Evolutionary conservation across 192 early-diverging fungal genomes (phyloP).

Genomic region (Allomyces macrogynus): DNA sequence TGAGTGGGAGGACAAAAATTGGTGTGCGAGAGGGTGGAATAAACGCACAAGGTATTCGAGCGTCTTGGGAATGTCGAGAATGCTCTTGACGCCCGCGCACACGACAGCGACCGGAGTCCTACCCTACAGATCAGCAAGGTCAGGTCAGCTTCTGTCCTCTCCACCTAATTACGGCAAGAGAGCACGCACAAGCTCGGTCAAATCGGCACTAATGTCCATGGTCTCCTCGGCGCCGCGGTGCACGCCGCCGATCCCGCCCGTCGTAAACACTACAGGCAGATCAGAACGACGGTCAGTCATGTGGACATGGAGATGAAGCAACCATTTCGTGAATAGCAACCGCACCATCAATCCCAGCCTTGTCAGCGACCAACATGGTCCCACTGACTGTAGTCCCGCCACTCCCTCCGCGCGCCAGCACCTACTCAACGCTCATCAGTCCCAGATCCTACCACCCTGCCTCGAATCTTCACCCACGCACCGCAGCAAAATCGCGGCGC

Average conservation of each 20-base stretch:
- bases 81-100: constrained; percentile 92
- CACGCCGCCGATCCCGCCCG: constrained; percentile 93
- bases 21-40: background rate
- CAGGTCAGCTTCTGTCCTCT: background rate
- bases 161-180: background rate
- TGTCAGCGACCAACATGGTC: constrained; percentile 73
- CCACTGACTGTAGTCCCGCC: constrained; percentile 87
- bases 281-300: too few relatives aligned
- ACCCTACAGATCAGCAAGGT: constrained; percentile 11
- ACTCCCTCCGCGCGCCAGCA: constrained; percentile 41
- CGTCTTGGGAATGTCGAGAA: constrained; percentile 78
- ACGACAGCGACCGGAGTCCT: constrained; percentile 83
- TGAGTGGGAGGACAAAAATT: background rate
- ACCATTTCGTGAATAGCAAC: too few relatives aligned
- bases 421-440: too few relatives aligned
- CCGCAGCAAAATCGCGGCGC: constrained; percentile 58
- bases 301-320: too few relatives aligned
- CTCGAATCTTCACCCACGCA: too few relatives aligned
- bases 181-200: constrained; percentile 46
- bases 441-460: too few relatives aligned
- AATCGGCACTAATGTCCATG: constrained; percentile 80
- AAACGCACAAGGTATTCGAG: constrained; percentile 51
- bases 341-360: constrained; percentile 46
- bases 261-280: constrained; percentile 50
- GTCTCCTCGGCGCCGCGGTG: constrained; percentile 60